These are phyloP conservation scores for Hypoxylon crocopeplum DNA, from an alignment of 495 filamentous ascomycete species.

Conservation along the genomic window DNA sequence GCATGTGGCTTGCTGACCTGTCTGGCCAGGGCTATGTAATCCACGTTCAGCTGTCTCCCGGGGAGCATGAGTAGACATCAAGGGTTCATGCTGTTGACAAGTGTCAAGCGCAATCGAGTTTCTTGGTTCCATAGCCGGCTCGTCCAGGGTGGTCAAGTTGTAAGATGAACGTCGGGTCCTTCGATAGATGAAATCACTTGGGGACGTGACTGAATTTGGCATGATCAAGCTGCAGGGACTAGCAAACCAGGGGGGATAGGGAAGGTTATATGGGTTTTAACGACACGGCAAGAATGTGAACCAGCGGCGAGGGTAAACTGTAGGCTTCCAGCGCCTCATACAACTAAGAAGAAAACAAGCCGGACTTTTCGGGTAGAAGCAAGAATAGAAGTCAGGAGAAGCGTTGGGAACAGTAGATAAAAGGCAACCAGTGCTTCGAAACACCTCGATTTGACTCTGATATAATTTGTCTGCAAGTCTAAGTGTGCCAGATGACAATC, in stretches of 20 bases:
- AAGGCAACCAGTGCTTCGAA: constrained; percentile 2
- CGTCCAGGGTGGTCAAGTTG: background rate
- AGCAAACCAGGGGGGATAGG: background rate
- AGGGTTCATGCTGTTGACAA: background rate
- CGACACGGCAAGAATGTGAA: background rate
- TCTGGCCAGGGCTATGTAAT: background rate
- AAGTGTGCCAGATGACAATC: constrained; percentile 77
- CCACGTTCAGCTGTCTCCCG: background rate
- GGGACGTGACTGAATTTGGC: constrained; percentile 17
- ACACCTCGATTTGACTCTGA: constrained; percentile 10
- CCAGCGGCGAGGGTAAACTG: background rate
- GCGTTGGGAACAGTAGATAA: constrained; percentile 1
- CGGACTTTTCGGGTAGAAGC: constrained; percentile 8
- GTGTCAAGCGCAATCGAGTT: background rate
- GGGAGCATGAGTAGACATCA: background rate
- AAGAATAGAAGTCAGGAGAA: constrained; percentile 18
- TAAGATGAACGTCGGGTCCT: background rate
- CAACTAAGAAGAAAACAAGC: background rate
- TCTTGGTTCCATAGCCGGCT: background rate
- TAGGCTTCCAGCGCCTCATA: constrained; percentile 11
- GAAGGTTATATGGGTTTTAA: constrained; percentile 9
- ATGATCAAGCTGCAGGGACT: constrained; percentile 12
- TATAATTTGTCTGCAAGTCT: constrained; percentile 35
- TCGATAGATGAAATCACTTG: constrained; percentile 39
- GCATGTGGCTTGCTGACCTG: background rate